Percentiles rank a stretch among this genome's conserved stretches.
Conservation (phyloP, 805 yeast genomes). For the Yarrowia sp. region DNA sequence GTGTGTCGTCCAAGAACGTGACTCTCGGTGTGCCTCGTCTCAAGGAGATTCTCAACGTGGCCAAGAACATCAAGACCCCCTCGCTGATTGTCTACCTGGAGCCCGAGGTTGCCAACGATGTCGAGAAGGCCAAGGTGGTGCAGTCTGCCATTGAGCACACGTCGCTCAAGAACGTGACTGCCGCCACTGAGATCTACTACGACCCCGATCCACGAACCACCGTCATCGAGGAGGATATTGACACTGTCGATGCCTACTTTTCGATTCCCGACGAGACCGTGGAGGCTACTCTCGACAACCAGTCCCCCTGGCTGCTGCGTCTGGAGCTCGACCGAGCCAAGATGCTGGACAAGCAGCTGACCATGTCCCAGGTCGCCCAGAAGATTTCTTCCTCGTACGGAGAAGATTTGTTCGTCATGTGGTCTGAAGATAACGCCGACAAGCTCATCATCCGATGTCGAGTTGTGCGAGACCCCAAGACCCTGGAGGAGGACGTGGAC, state of each 20-base stretch:
- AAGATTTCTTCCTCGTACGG: slow-evolving; percentile 91
- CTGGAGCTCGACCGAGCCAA: slow-evolving; percentile 97
- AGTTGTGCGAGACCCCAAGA: slow-evolving; percentile 95
- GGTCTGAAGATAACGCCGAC: slow-evolving; percentile 99
- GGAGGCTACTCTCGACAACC: slow-evolving; percentile 90
- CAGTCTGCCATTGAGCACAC: slow-evolving; percentile 98
- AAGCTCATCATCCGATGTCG: slow-evolving; percentile 97
- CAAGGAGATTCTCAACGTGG: slow-evolving; percentile 97
- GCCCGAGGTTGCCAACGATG: slow-evolving; percentile 80
- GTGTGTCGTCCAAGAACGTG: slow-evolving; percentile 99
- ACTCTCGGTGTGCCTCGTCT: slow-evolving; percentile 99
- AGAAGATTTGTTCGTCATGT: slow-evolving; percentile 93
- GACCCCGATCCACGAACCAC: slow-evolving; percentile 98
- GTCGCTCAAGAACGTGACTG: slow-evolving; percentile 89
- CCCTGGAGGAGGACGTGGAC: slow-evolving; percentile 90
- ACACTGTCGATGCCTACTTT: slow-evolving; percentile 95
- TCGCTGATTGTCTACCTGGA: slow-evolving; percentile 92
- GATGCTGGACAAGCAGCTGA: slow-evolving; percentile 96
- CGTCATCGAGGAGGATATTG: slow-evolving; percentile 95
- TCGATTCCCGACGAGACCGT: slow-evolving; percentile 98
- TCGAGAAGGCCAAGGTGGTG: slow-evolving; percentile 91
- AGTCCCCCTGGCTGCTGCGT: slow-evolving; percentile 98
- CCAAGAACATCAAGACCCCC: slow-evolving; percentile 99
- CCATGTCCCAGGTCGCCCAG: slow-evolving; percentile 98
- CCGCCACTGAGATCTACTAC: slow-evolving; percentile 96